phyloP scores from a whole-genome alignment of 1,139 yeast genomes.

The Pichia sp. region DNA sequence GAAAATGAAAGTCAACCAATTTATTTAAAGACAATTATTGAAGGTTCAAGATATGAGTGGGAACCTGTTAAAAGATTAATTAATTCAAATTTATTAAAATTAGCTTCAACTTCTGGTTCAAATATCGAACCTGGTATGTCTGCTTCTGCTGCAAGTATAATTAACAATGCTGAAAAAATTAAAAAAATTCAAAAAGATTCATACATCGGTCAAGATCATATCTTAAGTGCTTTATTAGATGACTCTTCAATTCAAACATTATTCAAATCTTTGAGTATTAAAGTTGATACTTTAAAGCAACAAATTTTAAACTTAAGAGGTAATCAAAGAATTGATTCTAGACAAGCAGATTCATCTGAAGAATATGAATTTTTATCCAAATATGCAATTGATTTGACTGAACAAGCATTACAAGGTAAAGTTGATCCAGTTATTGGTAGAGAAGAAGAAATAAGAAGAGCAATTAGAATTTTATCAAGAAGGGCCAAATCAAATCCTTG shows the following conservation, averaged over 20 bases:
- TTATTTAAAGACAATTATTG: constrained; percentile 78
- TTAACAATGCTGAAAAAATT: constrained; percentile 44
- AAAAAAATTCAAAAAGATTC: constrained; percentile 85
- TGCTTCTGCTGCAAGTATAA: constrained; percentile 26
- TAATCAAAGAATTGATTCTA: constrained; percentile 82
- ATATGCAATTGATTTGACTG: constrained; percentile 90
- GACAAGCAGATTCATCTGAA: constrained; percentile 87
- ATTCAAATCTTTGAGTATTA: constrained; percentile 69
- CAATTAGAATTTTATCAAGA: constrained; percentile 89
- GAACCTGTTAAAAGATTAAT: constrained; percentile 70
- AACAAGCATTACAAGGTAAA: constrained; percentile 85
- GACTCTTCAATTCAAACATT: constrained; percentile 64
- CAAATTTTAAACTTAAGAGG: constrained; percentile 88
- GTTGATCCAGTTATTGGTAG: constrained; percentile 98
- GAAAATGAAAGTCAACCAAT: constrained; percentile 44
- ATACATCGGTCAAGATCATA: constrained; percentile 90
- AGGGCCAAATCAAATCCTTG: constrained; percentile 96
- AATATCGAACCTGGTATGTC: constrained; percentile 28
- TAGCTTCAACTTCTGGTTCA: constrained; percentile 86
- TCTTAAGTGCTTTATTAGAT: constrained; percentile 76
- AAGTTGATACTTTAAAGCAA: constrained; percentile 63
- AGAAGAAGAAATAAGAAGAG: constrained; percentile 94
- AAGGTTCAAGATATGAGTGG: constrained; percentile 88
- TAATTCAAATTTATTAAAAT: constrained; percentile 71
- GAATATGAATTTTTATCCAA: constrained; percentile 78